Percentiles rank a stretch among this genome's conserved stretches.
phyloP scores from a whole-genome alignment of 164 flowering plant species.

The Annona cherimola region DNA sequence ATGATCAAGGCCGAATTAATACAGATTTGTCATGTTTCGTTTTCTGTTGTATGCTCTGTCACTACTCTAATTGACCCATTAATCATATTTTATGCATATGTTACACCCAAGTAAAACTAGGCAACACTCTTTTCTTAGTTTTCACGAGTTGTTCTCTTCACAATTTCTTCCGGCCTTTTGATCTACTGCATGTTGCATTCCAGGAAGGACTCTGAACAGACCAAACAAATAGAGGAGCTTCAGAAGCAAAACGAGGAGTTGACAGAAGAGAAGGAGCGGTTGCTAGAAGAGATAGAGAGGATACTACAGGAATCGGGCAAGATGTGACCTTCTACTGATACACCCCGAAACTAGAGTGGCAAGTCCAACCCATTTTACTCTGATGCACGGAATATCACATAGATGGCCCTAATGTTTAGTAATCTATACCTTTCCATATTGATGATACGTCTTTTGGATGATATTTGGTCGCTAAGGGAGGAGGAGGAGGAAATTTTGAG shows the following conservation, averaged over 20 bases:
- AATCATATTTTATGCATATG: no score
- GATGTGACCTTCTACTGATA: conserved; percentile 18
- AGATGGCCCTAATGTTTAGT: neutral
- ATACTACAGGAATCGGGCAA: conserved; percentile 43
- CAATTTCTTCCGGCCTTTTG: neutral
- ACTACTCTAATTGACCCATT: no score
- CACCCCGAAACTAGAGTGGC: neutral
- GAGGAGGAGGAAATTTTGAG: neutral
- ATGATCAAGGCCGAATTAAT: no score
- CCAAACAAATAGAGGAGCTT: conserved; percentile 81
- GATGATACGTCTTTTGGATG: neutral
- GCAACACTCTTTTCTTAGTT: neutral
- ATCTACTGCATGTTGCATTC: conserved; percentile 5
- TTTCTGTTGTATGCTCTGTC: no score
- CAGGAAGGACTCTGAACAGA: conserved; percentile 90
- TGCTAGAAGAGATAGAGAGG: conserved; percentile 72
- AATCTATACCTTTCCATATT: neutral
- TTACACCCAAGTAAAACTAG: neutral
- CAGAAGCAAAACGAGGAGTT: conserved; percentile 68
- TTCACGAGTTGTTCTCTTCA: neutral
- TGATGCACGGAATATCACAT: neutral
- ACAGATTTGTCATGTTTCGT: no score
- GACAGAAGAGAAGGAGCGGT: conserved; percentile 58
- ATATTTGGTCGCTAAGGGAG: neutral
- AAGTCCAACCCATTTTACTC: neutral